A percentile compares a stretch with the other conserved stretches of the same genome.
Conservation (phyloP, 768 basidiomycete genomes). For the Rickenella mellea region DNA sequence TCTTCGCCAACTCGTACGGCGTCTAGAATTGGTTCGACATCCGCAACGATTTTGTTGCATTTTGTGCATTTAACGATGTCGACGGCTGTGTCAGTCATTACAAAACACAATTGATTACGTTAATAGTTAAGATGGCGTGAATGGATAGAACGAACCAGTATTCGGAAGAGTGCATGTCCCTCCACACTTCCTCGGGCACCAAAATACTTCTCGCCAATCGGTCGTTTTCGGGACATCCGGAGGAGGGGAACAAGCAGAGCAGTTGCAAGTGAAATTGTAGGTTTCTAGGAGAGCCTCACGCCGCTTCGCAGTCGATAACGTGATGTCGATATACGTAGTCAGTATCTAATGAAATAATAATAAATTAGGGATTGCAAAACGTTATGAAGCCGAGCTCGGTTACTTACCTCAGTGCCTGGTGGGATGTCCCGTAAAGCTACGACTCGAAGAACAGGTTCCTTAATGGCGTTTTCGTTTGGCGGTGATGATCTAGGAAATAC, state of each 20-base stretch:
- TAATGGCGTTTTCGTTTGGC: slow-evolving; percentile 14
- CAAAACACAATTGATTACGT: neutral
- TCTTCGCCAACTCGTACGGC: slow-evolving; percentile 63
- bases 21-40: slow-evolving; percentile 49
- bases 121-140: neutral
- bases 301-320: slow-evolving; percentile 48
- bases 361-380: neutral
- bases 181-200: slow-evolving; percentile 63
- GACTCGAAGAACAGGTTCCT: slow-evolving; percentile 63
- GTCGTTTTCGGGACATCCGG: slow-evolving; percentile 13
- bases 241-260: slow-evolving; percentile 41
- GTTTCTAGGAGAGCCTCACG: slow-evolving; percentile 53
- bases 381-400: neutral
- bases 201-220: slow-evolving; percentile 62
- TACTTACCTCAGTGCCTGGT: slow-evolving; percentile 59
- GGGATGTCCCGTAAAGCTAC: slow-evolving; percentile 58
- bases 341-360: slow-evolving; percentile 40
- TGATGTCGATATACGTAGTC: slow-evolving; percentile 81
- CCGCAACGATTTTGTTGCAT: slow-evolving; percentile 41
- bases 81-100: slow-evolving; percentile 28
- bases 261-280: slow-evolving; percentile 73
- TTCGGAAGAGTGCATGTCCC: slow-evolving; percentile 51
- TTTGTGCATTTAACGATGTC: slow-evolving; percentile 38
- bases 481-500: slow-evolving; percentile 64
- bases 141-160: slow-evolving; percentile 43